phyloP scores from a whole-genome alignment of 2,329 filamentous ascomycete genomes.

The Biscogniauxia sp. region DNA sequence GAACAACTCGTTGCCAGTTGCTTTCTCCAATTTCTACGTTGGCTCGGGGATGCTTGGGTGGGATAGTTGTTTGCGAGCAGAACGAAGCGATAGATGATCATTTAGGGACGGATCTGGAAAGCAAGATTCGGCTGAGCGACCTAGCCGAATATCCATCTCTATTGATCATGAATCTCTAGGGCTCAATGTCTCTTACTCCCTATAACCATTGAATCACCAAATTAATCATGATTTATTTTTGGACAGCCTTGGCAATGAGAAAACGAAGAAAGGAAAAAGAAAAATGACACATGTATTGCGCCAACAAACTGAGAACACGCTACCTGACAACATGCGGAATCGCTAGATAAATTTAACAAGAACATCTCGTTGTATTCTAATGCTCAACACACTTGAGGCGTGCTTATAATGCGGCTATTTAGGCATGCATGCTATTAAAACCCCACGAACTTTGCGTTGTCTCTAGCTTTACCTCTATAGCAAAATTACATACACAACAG shows the following conservation, averaged over 20 bases:
- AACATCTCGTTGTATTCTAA: too few relatives aligned
- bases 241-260: not conserved
- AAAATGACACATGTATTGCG: not conserved
- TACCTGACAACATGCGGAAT: not conserved
- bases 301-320: not conserved
- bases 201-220: not conserved
- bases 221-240: not conserved
- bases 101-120: constrained; percentile 4
- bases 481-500: not conserved
- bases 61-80: constrained; percentile 25
- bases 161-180: not conserved
- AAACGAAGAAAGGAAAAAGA: not conserved
- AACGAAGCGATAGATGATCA: constrained; percentile 7
- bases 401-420: not conserved
- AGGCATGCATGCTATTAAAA: not conserved
- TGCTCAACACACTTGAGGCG: too few relatives aligned
- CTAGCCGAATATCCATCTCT: not conserved
- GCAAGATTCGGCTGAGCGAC: not conserved
- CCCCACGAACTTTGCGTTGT: not conserved
- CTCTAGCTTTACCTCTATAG: not conserved
- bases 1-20: constrained; percentile 23
- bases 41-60: constrained; percentile 21
- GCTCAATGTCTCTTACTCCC: not conserved
- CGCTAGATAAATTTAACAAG: too few relatives aligned
- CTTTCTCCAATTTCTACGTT: constrained; percentile 19